Evolutionary conservation across 2,329 filamentous ascomycete genomes (phyloP).

Genomic region (Hymenoscyphus linearis): DNA sequence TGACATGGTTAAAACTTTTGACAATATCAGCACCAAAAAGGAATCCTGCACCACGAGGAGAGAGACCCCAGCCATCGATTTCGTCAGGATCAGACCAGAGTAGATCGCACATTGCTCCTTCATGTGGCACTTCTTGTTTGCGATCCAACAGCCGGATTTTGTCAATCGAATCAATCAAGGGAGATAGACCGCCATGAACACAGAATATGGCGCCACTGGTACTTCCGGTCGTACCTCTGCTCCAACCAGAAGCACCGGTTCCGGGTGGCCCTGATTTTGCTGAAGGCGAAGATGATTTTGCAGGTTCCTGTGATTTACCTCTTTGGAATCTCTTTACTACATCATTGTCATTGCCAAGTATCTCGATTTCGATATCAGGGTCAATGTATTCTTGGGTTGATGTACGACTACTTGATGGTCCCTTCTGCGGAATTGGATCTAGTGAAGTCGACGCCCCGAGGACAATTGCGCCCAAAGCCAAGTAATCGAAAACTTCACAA

Average conservation of each 20-base stretch:
- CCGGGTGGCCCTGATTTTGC: constrained; percentile 67
- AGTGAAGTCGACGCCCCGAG: constrained; percentile 74
- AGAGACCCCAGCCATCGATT: constrained; percentile 94
- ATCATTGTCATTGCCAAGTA: constrained; percentile 77
- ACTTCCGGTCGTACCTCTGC: constrained; percentile 58
- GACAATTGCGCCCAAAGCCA: constrained; percentile 95
- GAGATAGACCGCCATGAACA: constrained; percentile 89
- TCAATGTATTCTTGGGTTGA: constrained; percentile 47
- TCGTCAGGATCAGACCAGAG: constrained; percentile 98
- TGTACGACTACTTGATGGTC: constrained; percentile 41
- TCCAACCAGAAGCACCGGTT: constrained; percentile 69
- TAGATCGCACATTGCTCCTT: constrained; percentile 97
- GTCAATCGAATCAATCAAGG: constrained; percentile 87
- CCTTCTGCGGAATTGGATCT: constrained; percentile 40
- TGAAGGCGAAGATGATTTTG: constrained; percentile 37
- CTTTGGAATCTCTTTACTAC: constrained; percentile 69
- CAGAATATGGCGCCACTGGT: constrained; percentile 82
- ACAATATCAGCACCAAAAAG: constrained; percentile 95
- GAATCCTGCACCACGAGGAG: constrained; percentile 73
- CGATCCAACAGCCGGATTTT: constrained; percentile 92
- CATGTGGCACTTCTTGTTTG: constrained; percentile 97
- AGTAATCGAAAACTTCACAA: constrained; percentile 96
- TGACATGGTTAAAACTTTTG: constrained; percentile 90
- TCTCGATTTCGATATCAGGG: constrained; percentile 84
- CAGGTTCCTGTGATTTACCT: constrained; percentile 30